Base-by-base conservation (phyloP, 345 rosid species). In the Pelargonium nanum region DNA sequence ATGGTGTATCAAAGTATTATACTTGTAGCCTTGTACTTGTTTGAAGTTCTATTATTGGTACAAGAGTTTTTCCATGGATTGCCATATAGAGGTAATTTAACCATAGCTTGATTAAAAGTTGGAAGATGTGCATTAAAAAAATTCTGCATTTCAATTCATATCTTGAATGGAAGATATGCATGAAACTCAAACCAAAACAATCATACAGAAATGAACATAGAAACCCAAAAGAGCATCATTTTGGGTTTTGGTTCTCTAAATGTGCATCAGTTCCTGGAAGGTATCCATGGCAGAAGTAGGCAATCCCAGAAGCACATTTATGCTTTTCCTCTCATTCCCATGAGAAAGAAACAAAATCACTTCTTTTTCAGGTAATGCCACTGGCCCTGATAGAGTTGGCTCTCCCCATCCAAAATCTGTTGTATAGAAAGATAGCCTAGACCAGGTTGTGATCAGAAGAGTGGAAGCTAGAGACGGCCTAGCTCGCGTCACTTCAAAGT, bases 341-440 rank as follows among this genome's bases (percentile, higher is more conserved):
- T 88, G 95, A 56, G 92, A 81, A 23, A 91, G 83, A 75, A 91
- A 86, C 77, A 86, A 74, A 56, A 77, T 80, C 55, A 86, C 95
- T 74, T 91, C 98, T 70, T 91, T 91, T 80, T 86, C 92, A 0
- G 98, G 98, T 78, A 88, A 73, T 4, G 86, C 87, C 55, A 88
- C 98, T 2, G 98, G 96, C 12, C 92, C 95, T 0, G 95, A 86
- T 34, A 86, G 59, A 57, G 80, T 64, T 10, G 98, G 92, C 76
- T 84, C 87, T 44, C 95, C 98, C 96, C 98, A 91, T 15, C 98
- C 98, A 55, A 91, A 91, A 55, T 91, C 92, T 0, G 94, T 83
- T 0, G 82, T 79, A 65, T 91, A 83, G 48, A 91, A 88, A 26
- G 91, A 72, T 56, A 91, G 69, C 75, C 90, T 83, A 0, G 95